phyloP scores from a whole-genome alignment of 495 filamentous ascomycete genomes.

The Penicillium silybi region DNA sequence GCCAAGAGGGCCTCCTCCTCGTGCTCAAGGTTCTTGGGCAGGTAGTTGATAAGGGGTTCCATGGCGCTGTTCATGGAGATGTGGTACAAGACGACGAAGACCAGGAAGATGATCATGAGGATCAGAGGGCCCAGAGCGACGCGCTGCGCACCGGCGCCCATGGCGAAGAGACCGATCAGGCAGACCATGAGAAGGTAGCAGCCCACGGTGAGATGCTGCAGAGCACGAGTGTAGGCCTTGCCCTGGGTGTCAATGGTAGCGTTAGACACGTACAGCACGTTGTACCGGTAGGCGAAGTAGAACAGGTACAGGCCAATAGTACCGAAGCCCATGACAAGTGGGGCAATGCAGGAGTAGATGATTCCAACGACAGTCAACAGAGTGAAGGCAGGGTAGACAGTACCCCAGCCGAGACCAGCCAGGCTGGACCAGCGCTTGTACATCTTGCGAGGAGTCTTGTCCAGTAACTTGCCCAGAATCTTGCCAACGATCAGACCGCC shows the following conservation, averaged over 20 bases:
- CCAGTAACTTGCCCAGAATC: constrained; percentile 68
- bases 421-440: constrained; percentile 65
- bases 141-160: constrained; percentile 55
- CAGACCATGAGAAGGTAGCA: constrained; percentile 82
- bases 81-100: constrained; percentile 82
- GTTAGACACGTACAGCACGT: constrained; percentile 88
- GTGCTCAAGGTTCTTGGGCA: constrained; percentile 62
- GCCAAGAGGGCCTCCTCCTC: constrained; percentile 64
- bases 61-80: constrained; percentile 74
- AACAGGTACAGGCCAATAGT: constrained; percentile 80
- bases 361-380: constrained; percentile 80
- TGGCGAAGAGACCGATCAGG: constrained; percentile 86
- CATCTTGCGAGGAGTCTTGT: constrained; percentile 71
- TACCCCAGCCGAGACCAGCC: constrained; percentile 75
- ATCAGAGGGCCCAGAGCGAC: constrained; percentile 68
- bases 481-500: constrained; percentile 73
- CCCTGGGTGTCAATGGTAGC: constrained; percentile 86
- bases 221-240: constrained; percentile 76
- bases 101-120: constrained; percentile 76
- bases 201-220: constrained; percentile 88
- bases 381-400: constrained; percentile 80
- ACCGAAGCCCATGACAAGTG: constrained; percentile 83
- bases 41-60: constrained; percentile 73
- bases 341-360: constrained; percentile 86
- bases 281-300: constrained; percentile 94